These are phyloP conservation scores for Pleurotus eryngii DNA, from an alignment of 768 basidiomycete species.

Conservation along the genomic window DNA sequence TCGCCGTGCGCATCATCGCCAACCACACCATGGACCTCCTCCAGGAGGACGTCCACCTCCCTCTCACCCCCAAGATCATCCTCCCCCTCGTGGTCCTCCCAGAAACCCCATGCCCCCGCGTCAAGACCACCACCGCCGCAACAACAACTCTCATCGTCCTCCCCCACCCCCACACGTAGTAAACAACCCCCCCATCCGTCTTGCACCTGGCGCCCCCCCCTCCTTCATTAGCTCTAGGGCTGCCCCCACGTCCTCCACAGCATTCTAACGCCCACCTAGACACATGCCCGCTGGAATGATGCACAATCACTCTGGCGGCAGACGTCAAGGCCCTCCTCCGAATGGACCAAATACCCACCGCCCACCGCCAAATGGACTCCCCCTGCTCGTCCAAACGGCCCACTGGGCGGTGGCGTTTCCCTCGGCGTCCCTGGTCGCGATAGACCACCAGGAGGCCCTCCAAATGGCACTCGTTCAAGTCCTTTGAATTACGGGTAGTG, in stretches of 20 bases:
- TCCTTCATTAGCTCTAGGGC: slow-evolving; percentile 7
- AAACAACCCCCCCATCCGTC: slow-evolving; percentile 24
- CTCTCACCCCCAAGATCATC: slow-evolving; percentile 16
- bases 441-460: slow-evolving; percentile 10
- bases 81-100: slow-evolving; percentile 22
- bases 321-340: slow-evolving; percentile 1
- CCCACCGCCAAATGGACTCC: neutral
- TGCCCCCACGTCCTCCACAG: slow-evolving; percentile 10
- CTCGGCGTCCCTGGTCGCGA: slow-evolving; percentile 9
- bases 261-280: slow-evolving; percentile 3
- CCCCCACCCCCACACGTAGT: slow-evolving; percentile 14
- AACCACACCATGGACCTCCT: slow-evolving; percentile 15
- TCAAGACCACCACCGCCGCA: slow-evolving; percentile 14
- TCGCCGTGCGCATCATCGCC: slow-evolving; percentile 59
- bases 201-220: slow-evolving; percentile 15
- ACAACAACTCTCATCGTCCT: slow-evolving; percentile 13
- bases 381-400: neutral
- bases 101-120: slow-evolving; percentile 13
- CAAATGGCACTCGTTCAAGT: neutral
- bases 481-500: slow-evolving; percentile 1
- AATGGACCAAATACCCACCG: neutral
- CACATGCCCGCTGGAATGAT: neutral
- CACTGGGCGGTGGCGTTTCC: slow-evolving; percentile 9
- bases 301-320: slow-evolving; percentile 10
- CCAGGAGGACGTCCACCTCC: slow-evolving; percentile 10